Conservation (phyloP, 2,329 filamentous ascomycete genomes). For the Zopfia rhizophila region DNA sequence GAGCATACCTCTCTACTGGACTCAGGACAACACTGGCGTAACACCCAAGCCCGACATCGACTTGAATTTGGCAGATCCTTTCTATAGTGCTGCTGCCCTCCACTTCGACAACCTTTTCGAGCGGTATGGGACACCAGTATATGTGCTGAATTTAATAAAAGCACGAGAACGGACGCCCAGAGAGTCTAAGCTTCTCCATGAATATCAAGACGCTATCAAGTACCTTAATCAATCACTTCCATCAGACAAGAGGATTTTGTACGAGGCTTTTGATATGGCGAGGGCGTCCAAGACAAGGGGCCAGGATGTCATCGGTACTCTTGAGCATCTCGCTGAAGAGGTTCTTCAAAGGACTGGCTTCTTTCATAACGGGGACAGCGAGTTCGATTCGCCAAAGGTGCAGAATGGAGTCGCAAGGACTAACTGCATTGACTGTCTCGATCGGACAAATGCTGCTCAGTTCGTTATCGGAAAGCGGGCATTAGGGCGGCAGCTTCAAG, state of each 20-base stretch:
- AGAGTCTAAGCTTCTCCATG: conserved; percentile 88
- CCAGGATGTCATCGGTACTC: conserved; percentile 91
- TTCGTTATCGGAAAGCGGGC: conserved; percentile 97
- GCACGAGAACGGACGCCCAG: conserved; percentile 85
- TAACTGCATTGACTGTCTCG: conserved; percentile 97
- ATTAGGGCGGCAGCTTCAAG: conserved; percentile 89
- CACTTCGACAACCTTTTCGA: conserved; percentile 97
- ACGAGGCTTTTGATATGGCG: conserved; percentile 99
- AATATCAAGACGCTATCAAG: conserved; percentile 86
- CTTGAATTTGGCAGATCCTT: conserved; percentile 93
- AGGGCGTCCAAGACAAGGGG: conserved; percentile 89
- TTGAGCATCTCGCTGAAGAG: conserved; percentile 89
- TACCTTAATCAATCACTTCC: conserved; percentile 97
- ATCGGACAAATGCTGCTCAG: conserved; percentile 96
- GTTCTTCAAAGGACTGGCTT: conserved; percentile 89
- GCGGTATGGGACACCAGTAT: conserved; percentile 91
- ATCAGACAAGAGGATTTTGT: conserved; percentile 82
- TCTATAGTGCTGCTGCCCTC: conserved; percentile 89
- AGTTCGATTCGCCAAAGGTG: conserved; percentile 71
- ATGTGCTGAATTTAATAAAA: conserved; percentile 90
- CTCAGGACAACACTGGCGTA: conserved; percentile 93
- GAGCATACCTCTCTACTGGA: conserved; percentile 97
- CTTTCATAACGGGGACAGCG: conserved; percentile 88
- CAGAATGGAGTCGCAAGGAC: conserved; percentile 95
- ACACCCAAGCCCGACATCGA: conserved; percentile 97